Conservation (phyloP, 495 filamentous ascomycete species). For the Neurospora discreta region DNA sequence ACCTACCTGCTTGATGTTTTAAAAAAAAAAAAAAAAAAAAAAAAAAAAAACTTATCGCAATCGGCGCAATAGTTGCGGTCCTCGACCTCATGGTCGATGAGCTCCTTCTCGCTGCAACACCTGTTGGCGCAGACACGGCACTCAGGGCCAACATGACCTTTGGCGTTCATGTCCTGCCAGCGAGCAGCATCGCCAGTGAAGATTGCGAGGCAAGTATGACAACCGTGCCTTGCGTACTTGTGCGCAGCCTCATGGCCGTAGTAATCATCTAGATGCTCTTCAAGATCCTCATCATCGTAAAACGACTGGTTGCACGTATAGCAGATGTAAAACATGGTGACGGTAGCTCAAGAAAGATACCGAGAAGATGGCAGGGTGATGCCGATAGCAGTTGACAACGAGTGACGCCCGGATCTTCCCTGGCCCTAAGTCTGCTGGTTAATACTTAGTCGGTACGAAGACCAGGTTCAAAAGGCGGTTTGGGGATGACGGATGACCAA, state of each 20-base stretch:
- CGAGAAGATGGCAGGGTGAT: neutral
- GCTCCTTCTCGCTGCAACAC: neutral
- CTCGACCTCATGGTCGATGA: constrained; percentile 10
- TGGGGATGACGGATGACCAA: neutral
- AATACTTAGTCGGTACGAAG: neutral
- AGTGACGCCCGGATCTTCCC: neutral
- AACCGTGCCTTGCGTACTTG: neutral
- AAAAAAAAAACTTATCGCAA: constrained; percentile 13
- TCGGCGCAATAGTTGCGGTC: constrained; percentile 17
- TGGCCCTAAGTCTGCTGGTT: neutral
- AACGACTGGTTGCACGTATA: neutral
- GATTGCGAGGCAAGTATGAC: constrained; percentile 10
- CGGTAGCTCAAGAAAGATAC: neutral
- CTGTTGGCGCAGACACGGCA: constrained; percentile 12
- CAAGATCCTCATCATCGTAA: neutral
- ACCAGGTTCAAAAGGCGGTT: neutral
- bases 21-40: too few species aligned
- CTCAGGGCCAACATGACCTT: constrained; percentile 10
- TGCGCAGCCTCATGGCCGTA: neutral
- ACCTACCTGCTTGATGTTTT: constrained; percentile 18
- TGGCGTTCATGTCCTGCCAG: constrained; percentile 13
- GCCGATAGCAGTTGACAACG: neutral
- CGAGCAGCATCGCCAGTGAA: constrained; percentile 9
- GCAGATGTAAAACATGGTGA: neutral
- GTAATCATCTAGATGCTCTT: neutral